These are phyloP conservation scores for Mrakia gelida DNA, from an alignment of 768 basidiomycete species.

Conservation along the genomic window DNA sequence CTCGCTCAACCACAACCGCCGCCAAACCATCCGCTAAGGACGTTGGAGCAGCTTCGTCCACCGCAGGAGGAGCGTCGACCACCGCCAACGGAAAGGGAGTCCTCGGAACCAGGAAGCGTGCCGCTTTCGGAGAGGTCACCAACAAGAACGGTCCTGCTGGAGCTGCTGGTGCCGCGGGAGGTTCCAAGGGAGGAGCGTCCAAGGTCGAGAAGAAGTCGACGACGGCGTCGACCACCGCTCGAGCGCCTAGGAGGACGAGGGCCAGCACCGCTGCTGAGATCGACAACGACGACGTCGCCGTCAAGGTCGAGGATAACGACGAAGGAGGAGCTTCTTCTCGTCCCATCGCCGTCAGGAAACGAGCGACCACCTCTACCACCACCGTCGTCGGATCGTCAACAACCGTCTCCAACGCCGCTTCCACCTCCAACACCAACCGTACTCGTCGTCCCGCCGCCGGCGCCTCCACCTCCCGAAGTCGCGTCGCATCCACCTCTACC, in stretches of 20 bases:
- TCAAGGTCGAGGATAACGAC: slow-evolving; percentile 8
- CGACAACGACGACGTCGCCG: not conserved
- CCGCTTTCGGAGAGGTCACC: slow-evolving; percentile 68
- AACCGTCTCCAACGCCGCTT: not conserved
- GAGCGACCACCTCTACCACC: not conserved
- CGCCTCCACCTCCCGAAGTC: slow-evolving; percentile 18
- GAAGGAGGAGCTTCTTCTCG: not conserved
- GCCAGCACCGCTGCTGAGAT: slow-evolving; percentile 30
- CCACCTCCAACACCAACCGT: not conserved
- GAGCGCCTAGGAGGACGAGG: slow-evolving; percentile 22
- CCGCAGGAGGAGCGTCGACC: not conserved
- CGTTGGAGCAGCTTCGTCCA: not conserved
- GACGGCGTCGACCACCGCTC: slow-evolving; percentile 13
- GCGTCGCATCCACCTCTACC: not conserved
- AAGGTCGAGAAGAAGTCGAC: slow-evolving; percentile 24
- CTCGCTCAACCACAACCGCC: not conserved
- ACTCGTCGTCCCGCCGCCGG: not conserved
- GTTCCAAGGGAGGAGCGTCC: slow-evolving; percentile 12
- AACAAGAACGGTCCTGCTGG: slow-evolving; percentile 34
- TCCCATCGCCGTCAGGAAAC: slow-evolving; percentile 8
- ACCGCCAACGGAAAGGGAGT: slow-evolving; percentile 11
- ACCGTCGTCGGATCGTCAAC: slow-evolving; percentile 17
- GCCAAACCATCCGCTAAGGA: slow-evolving; percentile 15
- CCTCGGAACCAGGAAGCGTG: slow-evolving; percentile 65
- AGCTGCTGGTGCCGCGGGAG: slow-evolving; percentile 8